These are phyloP conservation scores for Umbelopsis sp. DNA, from an alignment of 192 early-diverging fungal species.

Conservation along the genomic window DNA sequence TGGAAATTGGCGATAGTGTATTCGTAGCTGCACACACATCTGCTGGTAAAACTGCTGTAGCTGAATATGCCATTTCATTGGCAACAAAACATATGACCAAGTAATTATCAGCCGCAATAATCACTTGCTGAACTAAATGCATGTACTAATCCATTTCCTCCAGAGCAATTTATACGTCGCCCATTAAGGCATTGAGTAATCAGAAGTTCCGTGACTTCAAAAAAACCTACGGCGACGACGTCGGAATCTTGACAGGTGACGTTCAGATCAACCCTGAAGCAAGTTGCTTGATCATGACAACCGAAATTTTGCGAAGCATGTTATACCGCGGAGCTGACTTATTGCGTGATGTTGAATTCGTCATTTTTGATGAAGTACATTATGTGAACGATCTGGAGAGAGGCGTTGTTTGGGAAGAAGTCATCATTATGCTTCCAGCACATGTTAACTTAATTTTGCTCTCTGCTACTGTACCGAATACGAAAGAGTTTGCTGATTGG, in stretches of 20 bases:
- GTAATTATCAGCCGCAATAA: slow-evolving; percentile 15
- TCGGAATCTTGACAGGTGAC: slow-evolving; percentile 98
- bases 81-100: slow-evolving; percentile 93
- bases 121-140: neutral
- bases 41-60: slow-evolving; percentile 98
- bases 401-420: slow-evolving; percentile 99
- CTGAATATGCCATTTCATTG: slow-evolving; percentile 96
- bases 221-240: slow-evolving; percentile 82
- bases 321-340: slow-evolving; percentile 96
- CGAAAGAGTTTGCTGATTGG: slow-evolving; percentile 99
- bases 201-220: slow-evolving; percentile 98
- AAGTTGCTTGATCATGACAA: slow-evolving; percentile 98
- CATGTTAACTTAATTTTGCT: slow-evolving; percentile 95
- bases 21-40: slow-evolving; percentile 99
- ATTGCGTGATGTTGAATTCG: slow-evolving; percentile 98
- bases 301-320: slow-evolving; percentile 97
- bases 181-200: slow-evolving; percentile 98
- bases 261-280: slow-evolving; percentile 96
- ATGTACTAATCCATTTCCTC: slow-evolving; percentile 7
- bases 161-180: slow-evolving; percentile 95
- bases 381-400: slow-evolving; percentile 95
- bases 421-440: slow-evolving; percentile 97
- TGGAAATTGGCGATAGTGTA: slow-evolving; percentile 93
- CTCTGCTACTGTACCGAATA: slow-evolving; percentile 97
- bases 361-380: slow-evolving; percentile 99